Percentiles rank a stretch among this genome's conserved stretches.
Conservation (phyloP, 768 basidiomycete species). For the Russula abietina region DNA sequence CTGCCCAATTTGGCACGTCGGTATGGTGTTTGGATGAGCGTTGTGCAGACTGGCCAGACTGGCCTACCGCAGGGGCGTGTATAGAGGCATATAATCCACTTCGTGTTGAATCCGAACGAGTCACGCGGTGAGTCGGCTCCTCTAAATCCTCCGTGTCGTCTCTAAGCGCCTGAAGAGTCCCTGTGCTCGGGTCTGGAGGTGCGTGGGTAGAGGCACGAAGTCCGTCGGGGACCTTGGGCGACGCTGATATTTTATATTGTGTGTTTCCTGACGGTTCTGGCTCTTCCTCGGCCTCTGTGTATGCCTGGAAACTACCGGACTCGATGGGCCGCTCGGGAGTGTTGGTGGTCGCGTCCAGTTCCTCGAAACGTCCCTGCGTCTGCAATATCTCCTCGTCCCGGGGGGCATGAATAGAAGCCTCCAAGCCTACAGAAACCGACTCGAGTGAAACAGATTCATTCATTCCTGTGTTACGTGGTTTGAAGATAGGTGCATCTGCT, state of each 20-base stretch:
- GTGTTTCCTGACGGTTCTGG: neutral
- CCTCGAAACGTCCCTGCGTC: neutral
- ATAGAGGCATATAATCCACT: conserved; percentile 9
- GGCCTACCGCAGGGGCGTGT: neutral
- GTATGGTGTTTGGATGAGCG: neutral
- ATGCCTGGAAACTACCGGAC: neutral
- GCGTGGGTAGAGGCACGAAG: conserved; percentile 1
- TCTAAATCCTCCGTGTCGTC: neutral
- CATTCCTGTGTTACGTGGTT: neutral
- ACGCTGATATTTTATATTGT: neutral
- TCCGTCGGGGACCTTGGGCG: neutral
- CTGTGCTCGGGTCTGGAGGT: neutral
- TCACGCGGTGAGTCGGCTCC: neutral
- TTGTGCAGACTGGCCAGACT: neutral
- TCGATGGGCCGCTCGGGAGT: neutral
- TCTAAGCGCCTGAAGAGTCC: neutral
- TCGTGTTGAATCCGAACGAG: neutral
- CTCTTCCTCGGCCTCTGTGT: neutral
- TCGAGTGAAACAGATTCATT: neutral
- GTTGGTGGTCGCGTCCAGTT: neutral
- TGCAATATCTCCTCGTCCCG: neutral
- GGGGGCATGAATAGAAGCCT: conserved; percentile 8
- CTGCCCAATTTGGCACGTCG: conserved; percentile 19
- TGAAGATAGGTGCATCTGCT: conserved; percentile 15
- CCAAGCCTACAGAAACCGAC: neutral